Conservation (phyloP, 1,284 basidiomycete genomes). For the Rhodotorula sp. region DNA sequence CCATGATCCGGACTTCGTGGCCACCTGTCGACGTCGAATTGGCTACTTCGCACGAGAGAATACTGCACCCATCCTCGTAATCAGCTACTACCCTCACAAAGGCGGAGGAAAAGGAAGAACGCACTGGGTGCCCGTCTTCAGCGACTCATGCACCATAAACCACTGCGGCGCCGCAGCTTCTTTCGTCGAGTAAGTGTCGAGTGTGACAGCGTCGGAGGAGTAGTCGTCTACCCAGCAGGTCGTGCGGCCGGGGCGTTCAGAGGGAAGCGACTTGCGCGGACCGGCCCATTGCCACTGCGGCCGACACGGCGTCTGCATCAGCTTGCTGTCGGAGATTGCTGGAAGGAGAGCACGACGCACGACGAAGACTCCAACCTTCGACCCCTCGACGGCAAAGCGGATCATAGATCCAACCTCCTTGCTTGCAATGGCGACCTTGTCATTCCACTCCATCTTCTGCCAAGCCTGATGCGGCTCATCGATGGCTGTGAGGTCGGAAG, state of each 20-base stretch:
- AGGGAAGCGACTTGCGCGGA: not conserved
- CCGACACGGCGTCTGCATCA: not conserved
- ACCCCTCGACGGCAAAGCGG: slow-evolving; percentile 11
- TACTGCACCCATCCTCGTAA: not conserved
- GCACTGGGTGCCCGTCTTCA: slow-evolving; percentile 17
- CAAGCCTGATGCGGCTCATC: not conserved
- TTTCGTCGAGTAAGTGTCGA: slow-evolving; percentile 6
- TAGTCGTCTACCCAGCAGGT: slow-evolving; percentile 20
- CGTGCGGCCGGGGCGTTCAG: not conserved
- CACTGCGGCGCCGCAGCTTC: not conserved
- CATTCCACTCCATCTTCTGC: slow-evolving; percentile 27
- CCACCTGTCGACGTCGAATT: slow-evolving; percentile 4
- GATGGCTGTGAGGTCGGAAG: not conserved
- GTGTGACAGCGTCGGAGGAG: not conserved
- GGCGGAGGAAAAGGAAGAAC: not conserved
- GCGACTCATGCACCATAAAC: not conserved
- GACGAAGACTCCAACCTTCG: slow-evolving; percentile 16
- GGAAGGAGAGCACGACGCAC: not conserved
- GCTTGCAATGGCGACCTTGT: slow-evolving; percentile 6
- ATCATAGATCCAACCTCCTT: not conserved
- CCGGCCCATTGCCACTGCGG: slow-evolving; percentile 2
- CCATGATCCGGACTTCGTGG: slow-evolving; percentile 27
- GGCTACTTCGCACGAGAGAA: slow-evolving; percentile 10
- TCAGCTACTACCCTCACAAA: fast-evolving
- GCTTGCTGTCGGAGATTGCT: not conserved